A percentile compares a stretch with the other conserved stretches of the same genome.
These are phyloP conservation scores for Colletotrichum sp. DNA, from an alignment of 2,329 filamentous ascomycete species.

Conservation along the genomic window DNA sequence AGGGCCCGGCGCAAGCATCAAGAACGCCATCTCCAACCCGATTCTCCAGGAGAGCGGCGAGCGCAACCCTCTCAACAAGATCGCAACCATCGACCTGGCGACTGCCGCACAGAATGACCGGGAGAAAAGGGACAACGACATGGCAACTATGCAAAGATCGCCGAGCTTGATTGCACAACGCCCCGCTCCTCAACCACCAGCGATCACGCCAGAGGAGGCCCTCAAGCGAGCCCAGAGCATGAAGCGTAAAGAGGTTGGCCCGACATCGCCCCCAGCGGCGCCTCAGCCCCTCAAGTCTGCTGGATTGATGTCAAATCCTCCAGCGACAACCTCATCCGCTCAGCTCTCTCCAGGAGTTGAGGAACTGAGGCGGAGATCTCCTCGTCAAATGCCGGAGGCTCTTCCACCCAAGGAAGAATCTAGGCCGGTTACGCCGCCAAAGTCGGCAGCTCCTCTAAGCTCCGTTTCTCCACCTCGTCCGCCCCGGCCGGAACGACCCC, in stretches of 20 bases:
- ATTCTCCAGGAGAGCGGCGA: slow-evolving; percentile 42
- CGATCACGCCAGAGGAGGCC: slow-evolving; percentile 34
- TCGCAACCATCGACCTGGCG: slow-evolving; percentile 54
- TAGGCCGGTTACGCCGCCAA: neutral
- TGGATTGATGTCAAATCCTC: slow-evolving; percentile 32
- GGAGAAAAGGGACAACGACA: slow-evolving; percentile 40
- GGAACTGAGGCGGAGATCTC: slow-evolving; percentile 57
- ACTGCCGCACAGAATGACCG: slow-evolving; percentile 53
- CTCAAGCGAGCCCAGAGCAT: slow-evolving; percentile 38
- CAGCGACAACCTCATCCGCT: slow-evolving; percentile 49
- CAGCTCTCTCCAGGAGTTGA: slow-evolving; percentile 57
- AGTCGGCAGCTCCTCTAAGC: neutral
- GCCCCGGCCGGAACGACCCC: neutral
- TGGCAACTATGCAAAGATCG: slow-evolving; percentile 30
- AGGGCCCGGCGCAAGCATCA: slow-evolving; percentile 31
- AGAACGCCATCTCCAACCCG: slow-evolving; percentile 55
- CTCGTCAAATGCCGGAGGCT: slow-evolving; percentile 39
- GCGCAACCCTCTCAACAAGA: slow-evolving; percentile 47
- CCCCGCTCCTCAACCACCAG: slow-evolving; percentile 40
- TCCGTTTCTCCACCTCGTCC: slow-evolving; percentile 2
- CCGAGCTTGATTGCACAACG: slow-evolving; percentile 38
- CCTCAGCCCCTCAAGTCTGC: slow-evolving; percentile 24
- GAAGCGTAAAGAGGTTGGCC: slow-evolving; percentile 42
- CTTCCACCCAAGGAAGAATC: neutral
- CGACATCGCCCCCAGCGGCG: slow-evolving; percentile 8